Evolutionary conservation across 768 basidiomycete genomes (phyloP), one percentile per base, ranked within the genome.

Genomic region (Russula earlei): DNA sequence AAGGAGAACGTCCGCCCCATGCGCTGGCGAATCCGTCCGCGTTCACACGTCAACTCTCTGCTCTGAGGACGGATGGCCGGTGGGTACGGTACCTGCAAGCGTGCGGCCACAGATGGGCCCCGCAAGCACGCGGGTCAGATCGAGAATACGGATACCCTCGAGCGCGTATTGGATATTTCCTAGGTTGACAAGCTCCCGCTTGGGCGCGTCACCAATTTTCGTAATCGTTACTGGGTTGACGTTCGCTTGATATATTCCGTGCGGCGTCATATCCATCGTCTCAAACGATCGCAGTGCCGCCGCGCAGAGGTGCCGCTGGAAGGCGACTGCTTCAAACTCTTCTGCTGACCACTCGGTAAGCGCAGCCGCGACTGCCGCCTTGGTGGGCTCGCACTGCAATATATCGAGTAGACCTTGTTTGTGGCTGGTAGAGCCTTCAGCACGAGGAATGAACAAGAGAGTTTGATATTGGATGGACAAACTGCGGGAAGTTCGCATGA

Each of bases 401-500:
- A 62, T 62, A 14, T 62, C 60, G 44, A 59, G 49, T 1, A 62
- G 49, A 36, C 58, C 60, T 25, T 59, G 52, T 42, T 62, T 62
- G 34, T 60, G 60, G 17, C 60, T 62, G 2, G 77, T 77, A 7
- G 76, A 3, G 41, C 20, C 33, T 24, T 12, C 17, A 1, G 3
- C 31, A 34, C 20, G 7, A 1, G n/a, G 19, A 20, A 22, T 37
- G 20, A 27, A 9, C 38, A 25, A 58, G 42, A 33, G 31, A 43
- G n/a, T n/a, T 34, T 19, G 9, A 17, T 20, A 22, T 45, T 38
- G 47, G 41, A 29, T 19, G 15, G 24, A 66, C 71, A 27, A 56
- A 81, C 82, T 83, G 83, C 36, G 81, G 78, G 63, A 83, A 84
- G 53, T 83, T 83, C 19, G 82, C 81, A 58, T 84, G 82, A 11